These are phyloP conservation scores for Xylariales sp. DNA, from an alignment of 2,329 filamentous ascomycete genomes.

Conservation along the genomic window DNA sequence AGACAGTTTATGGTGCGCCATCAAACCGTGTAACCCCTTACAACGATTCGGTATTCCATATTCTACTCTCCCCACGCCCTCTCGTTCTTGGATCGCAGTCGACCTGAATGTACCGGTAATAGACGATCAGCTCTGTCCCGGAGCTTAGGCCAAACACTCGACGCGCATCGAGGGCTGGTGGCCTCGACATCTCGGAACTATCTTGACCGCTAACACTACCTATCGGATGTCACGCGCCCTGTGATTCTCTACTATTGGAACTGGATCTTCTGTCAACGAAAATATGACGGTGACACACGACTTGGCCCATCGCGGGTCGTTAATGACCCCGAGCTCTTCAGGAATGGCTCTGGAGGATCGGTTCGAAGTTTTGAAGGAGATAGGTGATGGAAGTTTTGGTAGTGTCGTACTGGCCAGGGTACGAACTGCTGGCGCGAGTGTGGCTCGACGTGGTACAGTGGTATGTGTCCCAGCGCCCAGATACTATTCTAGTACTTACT, in stretches of 20 bases:
- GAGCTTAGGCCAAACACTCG: constrained; percentile 25
- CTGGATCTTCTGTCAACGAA: constrained; percentile 31
- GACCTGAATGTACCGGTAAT: constrained; percentile 31
- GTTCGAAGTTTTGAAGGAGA: constrained; percentile 96
- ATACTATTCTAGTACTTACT: constrained; percentile 1
- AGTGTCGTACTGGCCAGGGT: constrained; percentile 91
- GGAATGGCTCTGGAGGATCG: constrained; percentile 76
- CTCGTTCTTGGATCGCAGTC: constrained; percentile 9
- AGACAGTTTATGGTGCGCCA: too few species aligned
- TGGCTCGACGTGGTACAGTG: constrained; percentile 86
- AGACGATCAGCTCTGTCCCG: constrained; percentile 30
- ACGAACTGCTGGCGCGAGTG: constrained; percentile 80
- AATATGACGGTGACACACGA: constrained; percentile 82
- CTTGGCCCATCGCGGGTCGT: constrained; percentile 63
- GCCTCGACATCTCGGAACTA: constrained; percentile 10
- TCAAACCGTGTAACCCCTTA: too few species aligned
- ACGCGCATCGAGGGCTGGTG: constrained; percentile 18
- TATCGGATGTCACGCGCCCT: constrained; percentile 3
- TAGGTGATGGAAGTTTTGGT: constrained; percentile 97
- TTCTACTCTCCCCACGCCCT: too few species aligned
- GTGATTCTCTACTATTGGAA: too few species aligned
- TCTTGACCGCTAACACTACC: too few species aligned
- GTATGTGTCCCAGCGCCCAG: constrained; percentile 52
- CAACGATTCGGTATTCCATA: too few species aligned
- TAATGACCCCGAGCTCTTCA: constrained; percentile 41